These are phyloP conservation scores for Saccharomyces hybrid DNA, from an alignment of 1,139 yeast species.

Conservation along the genomic window DNA sequence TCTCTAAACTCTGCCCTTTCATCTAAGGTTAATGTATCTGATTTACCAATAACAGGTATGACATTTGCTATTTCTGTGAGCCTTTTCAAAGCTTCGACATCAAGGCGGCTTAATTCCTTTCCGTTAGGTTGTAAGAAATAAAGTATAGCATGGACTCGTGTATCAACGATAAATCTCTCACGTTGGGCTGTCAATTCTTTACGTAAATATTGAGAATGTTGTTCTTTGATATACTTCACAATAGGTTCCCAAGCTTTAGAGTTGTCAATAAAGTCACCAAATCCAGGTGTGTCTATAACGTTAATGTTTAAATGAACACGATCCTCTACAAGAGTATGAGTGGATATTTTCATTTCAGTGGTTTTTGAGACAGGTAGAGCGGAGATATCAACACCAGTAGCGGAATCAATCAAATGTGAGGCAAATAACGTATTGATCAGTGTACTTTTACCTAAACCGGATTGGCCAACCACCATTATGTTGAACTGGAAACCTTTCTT, in stretches of 20 bases:
- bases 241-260: conserved; percentile 97
- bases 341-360: conserved; percentile 71
- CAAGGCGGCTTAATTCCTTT: conserved; percentile 71
- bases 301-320: conserved; percentile 79
- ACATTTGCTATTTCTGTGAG: conserved; percentile 88
- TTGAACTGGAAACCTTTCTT: conserved; percentile 93
- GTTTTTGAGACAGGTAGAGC: conserved; percentile 77
- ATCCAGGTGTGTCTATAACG: conserved; percentile 94
- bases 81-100: conserved; percentile 74
- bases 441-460: conserved; percentile 93
- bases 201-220: conserved; percentile 85
- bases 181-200: conserved; percentile 95
- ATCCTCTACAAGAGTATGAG: conserved; percentile 70
- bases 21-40: conserved; percentile 79
- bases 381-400: conserved; percentile 44
- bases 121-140: conserved; percentile 89
- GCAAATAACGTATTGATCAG: conserved; percentile 84
- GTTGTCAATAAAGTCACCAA: conserved; percentile 93
- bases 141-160: conserved; percentile 91
- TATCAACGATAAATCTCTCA: conserved; percentile 72
- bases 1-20: conserved; percentile 77
- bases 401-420: conserved; percentile 64
- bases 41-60: conserved; percentile 89
- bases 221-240: conserved; percentile 91
- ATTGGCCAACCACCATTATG: conserved; percentile 87